A percentile compares a stretch with the other conserved stretches of the same genome.
Conservation (phyloP, 1,284 basidiomycete species). For the Cryptococcus depauperatus region DNA sequence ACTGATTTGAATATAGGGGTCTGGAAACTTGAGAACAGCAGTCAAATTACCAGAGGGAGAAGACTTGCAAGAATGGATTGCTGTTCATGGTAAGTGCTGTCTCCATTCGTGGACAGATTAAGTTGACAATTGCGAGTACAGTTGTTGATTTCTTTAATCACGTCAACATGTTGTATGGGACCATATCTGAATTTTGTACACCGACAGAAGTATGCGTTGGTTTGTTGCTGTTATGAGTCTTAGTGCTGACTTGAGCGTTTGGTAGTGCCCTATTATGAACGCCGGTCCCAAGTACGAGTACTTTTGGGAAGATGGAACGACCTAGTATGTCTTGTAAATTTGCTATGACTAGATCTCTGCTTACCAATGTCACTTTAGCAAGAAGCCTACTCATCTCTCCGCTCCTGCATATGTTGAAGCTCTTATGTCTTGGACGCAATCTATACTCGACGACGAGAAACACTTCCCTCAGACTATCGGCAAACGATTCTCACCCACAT, state of each 20-base stretch:
- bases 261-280: constrained; percentile 94
- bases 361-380: constrained; percentile 42
- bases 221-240: neutral
- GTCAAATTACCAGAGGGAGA: constrained; percentile 90
- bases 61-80: constrained; percentile 91
- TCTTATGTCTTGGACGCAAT: constrained; percentile 98
- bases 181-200: constrained; percentile 94
- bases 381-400: constrained; percentile 84
- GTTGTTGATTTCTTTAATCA: constrained; percentile 96
- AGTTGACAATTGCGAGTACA: constrained; percentile 35
- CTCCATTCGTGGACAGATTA: neutral
- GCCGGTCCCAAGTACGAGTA: constrained; percentile 98
- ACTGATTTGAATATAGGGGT: constrained; percentile 56
- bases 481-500: constrained; percentile 84
- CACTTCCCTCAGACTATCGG: constrained; percentile 95
- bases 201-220: constrained; percentile 60
- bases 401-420: constrained; percentile 97
- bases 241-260: neutral
- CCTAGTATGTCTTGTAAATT: neutral
- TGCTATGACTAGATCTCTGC: neutral
- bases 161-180: constrained; percentile 92
- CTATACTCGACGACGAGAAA: constrained; percentile 81
- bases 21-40: constrained; percentile 81
- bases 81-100: constrained; percentile 71
- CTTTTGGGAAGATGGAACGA: constrained; percentile 86